A percentile compares a stretch with the other conserved stretches of the same genome.
Evolutionary conservation across 805 yeast genomes (phyloP).

Genomic region (Middelhovenomyces tepae): DNA sequence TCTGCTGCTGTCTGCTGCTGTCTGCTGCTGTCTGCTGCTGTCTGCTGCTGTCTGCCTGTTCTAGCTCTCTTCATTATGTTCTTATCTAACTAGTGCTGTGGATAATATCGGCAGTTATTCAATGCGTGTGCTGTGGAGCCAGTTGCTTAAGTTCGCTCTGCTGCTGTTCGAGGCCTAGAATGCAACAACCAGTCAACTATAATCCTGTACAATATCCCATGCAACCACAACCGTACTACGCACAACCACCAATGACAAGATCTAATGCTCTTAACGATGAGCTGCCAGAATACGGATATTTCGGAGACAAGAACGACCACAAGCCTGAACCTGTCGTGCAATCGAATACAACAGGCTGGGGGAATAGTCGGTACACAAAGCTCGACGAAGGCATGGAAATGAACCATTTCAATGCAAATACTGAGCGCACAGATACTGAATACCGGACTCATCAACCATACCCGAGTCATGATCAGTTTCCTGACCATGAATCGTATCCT

Average conservation of each 20-base stretch:
- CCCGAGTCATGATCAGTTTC: too few species aligned
- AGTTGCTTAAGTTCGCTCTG: conserved; percentile 41
- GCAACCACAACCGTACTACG: conserved; percentile 7
- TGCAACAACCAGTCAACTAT: conserved; percentile 6
- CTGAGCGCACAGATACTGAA: too few species aligned
- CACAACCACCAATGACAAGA: conserved; percentile 7
- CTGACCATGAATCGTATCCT: too few species aligned
- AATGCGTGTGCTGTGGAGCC: conserved; percentile 53
- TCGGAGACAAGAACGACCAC: conserved; percentile 13
- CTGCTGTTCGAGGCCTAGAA: conserved; percentile 35
- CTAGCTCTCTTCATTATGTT: too few species aligned
- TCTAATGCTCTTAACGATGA: conserved; percentile 4
- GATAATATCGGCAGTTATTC: conserved; percentile 45
- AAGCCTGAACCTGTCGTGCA: conserved; percentile 6
- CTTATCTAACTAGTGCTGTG: conserved; percentile 32
- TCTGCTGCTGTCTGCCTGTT: too few species aligned
- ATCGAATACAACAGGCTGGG: conserved; percentile 2
- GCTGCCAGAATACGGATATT: conserved; percentile 13
- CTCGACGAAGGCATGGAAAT: conserved; percentile 6
- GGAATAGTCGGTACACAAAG: neutral
- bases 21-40: too few species aligned
- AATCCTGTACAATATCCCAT: conserved; percentile 1
- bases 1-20: too few species aligned
- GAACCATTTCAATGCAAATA: too few species aligned
- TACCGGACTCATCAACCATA: too few species aligned